phyloP scores from a whole-genome alignment of 768 basidiomycete species.

The Pulveroboletus sp. region DNA sequence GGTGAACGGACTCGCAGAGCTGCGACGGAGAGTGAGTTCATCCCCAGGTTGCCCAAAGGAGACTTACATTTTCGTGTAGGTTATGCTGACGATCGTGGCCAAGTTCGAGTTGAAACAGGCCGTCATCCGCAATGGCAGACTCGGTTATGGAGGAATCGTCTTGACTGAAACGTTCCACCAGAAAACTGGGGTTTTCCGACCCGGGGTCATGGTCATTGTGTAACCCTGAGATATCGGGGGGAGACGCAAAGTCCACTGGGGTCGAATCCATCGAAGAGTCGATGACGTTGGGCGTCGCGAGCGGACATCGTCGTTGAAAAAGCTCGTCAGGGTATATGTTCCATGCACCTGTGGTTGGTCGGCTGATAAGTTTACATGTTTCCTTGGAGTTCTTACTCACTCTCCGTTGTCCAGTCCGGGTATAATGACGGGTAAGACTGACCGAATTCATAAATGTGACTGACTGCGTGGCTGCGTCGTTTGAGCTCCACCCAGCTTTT shows the following conservation, averaged over 20 bases:
- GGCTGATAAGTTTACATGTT: too few species aligned
- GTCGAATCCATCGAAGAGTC: neutral
- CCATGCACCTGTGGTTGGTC: neutral
- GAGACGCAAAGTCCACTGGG: neutral
- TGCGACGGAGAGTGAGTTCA: neutral
- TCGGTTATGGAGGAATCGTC: neutral
- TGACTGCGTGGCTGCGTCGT: too few species aligned
- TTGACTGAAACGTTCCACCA: too few species aligned
- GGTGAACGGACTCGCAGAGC: neutral
- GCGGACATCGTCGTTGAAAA: neutral
- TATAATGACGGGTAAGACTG: neutral
- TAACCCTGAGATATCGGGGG: neutral
- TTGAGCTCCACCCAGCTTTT: too few species aligned
- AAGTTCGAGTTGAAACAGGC: neutral
- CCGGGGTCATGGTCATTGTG: too few species aligned
- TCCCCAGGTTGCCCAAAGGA: neutral
- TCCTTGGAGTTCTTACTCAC: neutral
- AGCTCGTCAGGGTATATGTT: neutral
- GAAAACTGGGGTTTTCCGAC: too few species aligned
- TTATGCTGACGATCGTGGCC: neutral
- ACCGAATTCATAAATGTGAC: neutral
- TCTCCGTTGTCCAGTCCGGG: neutral
- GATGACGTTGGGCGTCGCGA: neutral
- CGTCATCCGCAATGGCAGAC: too few species aligned
- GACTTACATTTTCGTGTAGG: conserved; percentile 2